A percentile compares a stretch with the other conserved stretches of the same genome.
Evolutionary conservation across 306 rosid genomes (phyloP).

Genomic region (Styphnolobium japonicum): DNA sequence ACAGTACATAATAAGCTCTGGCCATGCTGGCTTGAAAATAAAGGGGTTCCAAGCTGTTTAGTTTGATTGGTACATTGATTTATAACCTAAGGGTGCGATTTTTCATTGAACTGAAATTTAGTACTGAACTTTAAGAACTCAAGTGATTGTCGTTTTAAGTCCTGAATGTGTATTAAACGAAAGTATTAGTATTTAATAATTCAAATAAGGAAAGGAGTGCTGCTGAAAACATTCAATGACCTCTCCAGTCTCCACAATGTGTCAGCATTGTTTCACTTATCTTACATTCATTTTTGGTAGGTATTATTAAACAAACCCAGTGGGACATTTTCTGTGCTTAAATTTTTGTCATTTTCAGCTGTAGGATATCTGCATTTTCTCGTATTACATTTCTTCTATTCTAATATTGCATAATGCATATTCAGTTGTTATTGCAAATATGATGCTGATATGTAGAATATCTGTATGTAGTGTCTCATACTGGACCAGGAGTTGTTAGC

Average conservation of each 20-base stretch:
- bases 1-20: background rate
- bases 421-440: background rate
- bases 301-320: background rate
- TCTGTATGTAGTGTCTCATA: conserved; percentile 69
- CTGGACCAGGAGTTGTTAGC: conserved; percentile 89
- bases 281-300: background rate
- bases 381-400: no score
- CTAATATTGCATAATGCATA: background rate
- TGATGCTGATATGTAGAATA: conserved; percentile 17
- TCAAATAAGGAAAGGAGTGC: background rate
- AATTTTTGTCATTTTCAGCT: background rate
- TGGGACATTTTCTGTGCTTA: background rate
- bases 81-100: background rate
- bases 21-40: background rate
- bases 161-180: background rate
- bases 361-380: background rate
- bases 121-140: background rate
- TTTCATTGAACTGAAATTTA: background rate
- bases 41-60: background rate
- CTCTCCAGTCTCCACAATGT: background rate
- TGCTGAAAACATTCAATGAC: background rate
- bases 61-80: background rate
- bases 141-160: background rate
- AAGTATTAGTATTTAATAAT: background rate
- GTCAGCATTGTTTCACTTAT: background rate